A percentile compares a stretch with the other conserved stretches of the same genome.
Evolutionary conservation across 306 rosid species (phyloP).

Genomic region (Prunus davidiana): DNA sequence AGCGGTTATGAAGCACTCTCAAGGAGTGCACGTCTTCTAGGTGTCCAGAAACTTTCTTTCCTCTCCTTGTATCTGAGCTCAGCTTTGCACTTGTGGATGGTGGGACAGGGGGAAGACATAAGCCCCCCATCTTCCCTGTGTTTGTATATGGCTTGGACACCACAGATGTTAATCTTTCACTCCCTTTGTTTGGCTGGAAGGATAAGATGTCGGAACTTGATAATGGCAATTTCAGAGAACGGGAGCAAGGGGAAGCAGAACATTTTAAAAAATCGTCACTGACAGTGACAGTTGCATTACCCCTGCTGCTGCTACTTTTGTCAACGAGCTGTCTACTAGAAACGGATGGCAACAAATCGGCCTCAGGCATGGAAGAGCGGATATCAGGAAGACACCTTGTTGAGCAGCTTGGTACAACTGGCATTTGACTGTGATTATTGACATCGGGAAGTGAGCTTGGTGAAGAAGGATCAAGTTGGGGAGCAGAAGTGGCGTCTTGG

Average conservation of each 20-base stretch:
- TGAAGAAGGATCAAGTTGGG: background rate
- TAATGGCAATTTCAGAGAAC: constrained; percentile 40
- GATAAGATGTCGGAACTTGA: constrained; percentile 30
- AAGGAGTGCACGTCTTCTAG: constrained; percentile 60
- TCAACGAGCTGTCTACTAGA: constrained; percentile 40
- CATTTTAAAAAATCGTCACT: constrained; percentile 36
- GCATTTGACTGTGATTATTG: constrained; percentile 27
- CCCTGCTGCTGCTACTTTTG: constrained; percentile 28
- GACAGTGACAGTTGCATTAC: constrained; percentile 1
- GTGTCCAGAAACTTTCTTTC: constrained; percentile 55
- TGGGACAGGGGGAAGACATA: constrained; percentile 62
- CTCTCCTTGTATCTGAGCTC: constrained; percentile 46
- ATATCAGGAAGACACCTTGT: constrained; percentile 59
- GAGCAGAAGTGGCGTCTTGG: constrained; percentile 18
- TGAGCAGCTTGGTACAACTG: background rate
- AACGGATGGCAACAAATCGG: constrained; percentile 47
- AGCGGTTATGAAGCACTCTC: constrained; percentile 59
- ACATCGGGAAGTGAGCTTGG: constrained; percentile 20
- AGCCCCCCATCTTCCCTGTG: constrained; percentile 40
- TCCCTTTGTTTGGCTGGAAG: constrained; percentile 30
- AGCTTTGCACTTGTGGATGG: constrained; percentile 47
- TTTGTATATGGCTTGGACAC: constrained; percentile 32
- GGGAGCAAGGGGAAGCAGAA: constrained; percentile 44
- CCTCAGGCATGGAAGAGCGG: constrained; percentile 46
- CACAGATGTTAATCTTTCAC: constrained; percentile 34